These are phyloP conservation scores for Bipolaris zeicola DNA, from an alignment of 2,329 filamentous ascomycete genomes.

Conservation along the genomic window DNA sequence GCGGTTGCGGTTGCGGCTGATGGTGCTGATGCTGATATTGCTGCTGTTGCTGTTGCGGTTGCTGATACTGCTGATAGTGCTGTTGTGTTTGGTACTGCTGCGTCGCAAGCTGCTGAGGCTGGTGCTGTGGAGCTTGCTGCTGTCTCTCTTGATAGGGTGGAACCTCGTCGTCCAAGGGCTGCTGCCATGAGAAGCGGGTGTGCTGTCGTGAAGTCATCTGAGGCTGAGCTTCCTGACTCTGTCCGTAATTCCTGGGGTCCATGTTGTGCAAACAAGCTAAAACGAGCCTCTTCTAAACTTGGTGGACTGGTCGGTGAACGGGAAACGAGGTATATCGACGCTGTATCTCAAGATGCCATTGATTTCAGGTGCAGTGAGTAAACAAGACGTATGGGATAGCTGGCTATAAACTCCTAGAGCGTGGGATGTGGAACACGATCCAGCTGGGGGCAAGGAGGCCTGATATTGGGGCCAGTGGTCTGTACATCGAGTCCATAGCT, in stretches of 20 bases:
- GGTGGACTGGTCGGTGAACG: not conserved
- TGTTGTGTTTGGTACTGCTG: constrained; percentile 5
- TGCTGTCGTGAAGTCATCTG: constrained; percentile 23
- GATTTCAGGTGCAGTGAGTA: not conserved
- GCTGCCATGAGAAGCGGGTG: constrained; percentile 46
- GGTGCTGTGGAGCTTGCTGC: constrained; percentile 4
- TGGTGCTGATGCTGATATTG: constrained; percentile 5
- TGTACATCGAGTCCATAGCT: constrained; percentile 27
- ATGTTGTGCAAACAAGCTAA: constrained; percentile 17
- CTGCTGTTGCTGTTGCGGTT: constrained; percentile 4
- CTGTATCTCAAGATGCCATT: not conserved
- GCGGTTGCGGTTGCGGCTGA: not conserved
- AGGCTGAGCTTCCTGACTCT: constrained; percentile 22
- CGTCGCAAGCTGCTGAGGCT: not conserved
- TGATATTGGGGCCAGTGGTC: constrained; percentile 33
- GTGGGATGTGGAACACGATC: constrained; percentile 1
- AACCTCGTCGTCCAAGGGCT: constrained; percentile 28
- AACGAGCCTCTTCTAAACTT: not conserved
- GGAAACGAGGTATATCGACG: not conserved
- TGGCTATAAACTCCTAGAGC: constrained; percentile 3
- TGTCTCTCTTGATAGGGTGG: constrained; percentile 19
- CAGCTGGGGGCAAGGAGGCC: constrained; percentile 31
- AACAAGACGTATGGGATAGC: constrained; percentile 5
- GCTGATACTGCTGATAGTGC: constrained; percentile 7
- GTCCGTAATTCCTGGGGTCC: constrained; percentile 32